Conservation (phyloP, 371 early-diverging fungal species). For the Apophysomyces sp. region DNA sequence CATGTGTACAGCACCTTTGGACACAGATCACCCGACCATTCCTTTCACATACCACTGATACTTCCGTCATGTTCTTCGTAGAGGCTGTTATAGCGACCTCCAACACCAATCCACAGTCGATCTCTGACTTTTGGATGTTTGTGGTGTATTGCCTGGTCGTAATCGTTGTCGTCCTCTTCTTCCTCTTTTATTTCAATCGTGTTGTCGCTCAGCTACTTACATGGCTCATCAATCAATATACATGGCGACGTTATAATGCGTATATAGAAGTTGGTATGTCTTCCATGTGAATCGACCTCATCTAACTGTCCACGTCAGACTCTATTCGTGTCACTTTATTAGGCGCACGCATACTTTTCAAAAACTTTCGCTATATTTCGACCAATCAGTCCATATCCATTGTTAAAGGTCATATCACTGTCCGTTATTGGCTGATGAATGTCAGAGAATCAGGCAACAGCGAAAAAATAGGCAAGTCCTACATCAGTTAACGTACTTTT, state of each 20-base stretch:
- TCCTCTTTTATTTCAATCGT: constrained; percentile 77
- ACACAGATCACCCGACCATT: neutral
- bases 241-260: constrained; percentile 71
- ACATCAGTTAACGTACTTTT: neutral
- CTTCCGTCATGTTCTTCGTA: neutral
- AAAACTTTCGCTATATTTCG: constrained; percentile 73
- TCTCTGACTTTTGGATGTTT: constrained; percentile 58
- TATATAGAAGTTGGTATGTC: constrained; percentile 73
- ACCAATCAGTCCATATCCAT: constrained; percentile 74
- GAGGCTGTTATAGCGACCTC: constrained; percentile 1
- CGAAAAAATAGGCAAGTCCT: constrained; percentile 19
- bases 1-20: neutral
- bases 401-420: constrained; percentile 77
- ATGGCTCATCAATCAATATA: constrained; percentile 66
- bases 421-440: constrained; percentile 75
- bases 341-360: constrained; percentile 81
- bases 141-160: constrained; percentile 70
- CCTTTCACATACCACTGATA: neutral
- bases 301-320: constrained; percentile 40
- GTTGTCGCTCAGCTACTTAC: constrained; percentile 64
- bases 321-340: constrained; percentile 75
- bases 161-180: constrained; percentile 71
- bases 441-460: constrained; percentile 55
- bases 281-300: neutral
- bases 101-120: constrained; percentile 23